Evolutionary conservation across 2,329 filamentous ascomycete genomes (phyloP).

Genomic region (Sclerotinia sclerotiorum): DNA sequence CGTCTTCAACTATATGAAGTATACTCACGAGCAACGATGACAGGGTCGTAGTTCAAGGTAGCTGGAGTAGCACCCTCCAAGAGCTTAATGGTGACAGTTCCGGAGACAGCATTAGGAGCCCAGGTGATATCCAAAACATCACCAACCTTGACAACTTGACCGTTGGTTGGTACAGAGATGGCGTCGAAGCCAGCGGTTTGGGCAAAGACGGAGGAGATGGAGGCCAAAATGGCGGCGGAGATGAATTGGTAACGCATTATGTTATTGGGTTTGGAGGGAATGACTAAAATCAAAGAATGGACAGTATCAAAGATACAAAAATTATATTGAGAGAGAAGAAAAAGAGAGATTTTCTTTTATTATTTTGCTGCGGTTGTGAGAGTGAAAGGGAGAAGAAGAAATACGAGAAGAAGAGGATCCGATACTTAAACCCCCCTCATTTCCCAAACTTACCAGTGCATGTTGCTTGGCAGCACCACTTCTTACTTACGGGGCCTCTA

Average conservation of each 20-base stretch:
- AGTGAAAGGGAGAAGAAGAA: neutral
- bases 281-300: constrained; percentile 33
- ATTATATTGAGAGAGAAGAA: neutral
- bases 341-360: constrained; percentile 2
- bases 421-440: constrained; percentile 14
- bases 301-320: constrained; percentile 37
- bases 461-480: constrained; percentile 18
- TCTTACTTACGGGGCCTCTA: neutral
- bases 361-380: neutral
- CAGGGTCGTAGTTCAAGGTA: constrained; percentile 45
- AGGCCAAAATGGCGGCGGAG: constrained; percentile 34
- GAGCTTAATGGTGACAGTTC: constrained; percentile 53
- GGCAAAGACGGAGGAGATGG: constrained; percentile 44
- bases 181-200: constrained; percentile 58
- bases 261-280: constrained; percentile 18
- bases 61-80: constrained; percentile 52
- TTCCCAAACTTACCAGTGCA: constrained; percentile 2
- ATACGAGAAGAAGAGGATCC: neutral
- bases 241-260: constrained; percentile 38
- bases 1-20: neutral
- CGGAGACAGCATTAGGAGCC: constrained; percentile 45
- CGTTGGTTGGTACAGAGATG: constrained; percentile 49
- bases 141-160: constrained; percentile 51
- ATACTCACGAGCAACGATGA: constrained; percentile 52
- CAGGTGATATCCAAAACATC: constrained; percentile 53